Percentiles rank a stretch among this genome's conserved stretches.
Evolutionary conservation across 176 grass and related monocot genomes (phyloP).

Genomic region (Rhipidocladum racemiflorum): DNA sequence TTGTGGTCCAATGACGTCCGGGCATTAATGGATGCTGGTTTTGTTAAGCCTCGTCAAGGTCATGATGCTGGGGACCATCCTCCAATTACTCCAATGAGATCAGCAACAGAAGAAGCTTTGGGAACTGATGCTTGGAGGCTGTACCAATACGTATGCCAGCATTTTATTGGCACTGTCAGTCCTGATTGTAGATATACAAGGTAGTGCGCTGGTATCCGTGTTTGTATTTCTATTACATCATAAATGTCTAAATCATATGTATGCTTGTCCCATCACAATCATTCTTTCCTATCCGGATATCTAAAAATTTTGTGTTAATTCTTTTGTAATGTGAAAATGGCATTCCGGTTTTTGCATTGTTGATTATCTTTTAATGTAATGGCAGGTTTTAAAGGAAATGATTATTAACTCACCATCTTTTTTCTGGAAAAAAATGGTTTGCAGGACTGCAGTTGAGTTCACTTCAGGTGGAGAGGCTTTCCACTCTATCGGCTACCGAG

Average conservation of each 20-base stretch:
- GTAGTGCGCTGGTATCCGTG: constrained; percentile 19
- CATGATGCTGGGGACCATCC: constrained; percentile 95
- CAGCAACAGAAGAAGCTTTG: constrained; percentile 74
- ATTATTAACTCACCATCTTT: no score
- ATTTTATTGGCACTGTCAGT: constrained; percentile 89
- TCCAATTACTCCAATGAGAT: constrained; percentile 87
- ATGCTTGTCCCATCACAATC: constrained; percentile 10
- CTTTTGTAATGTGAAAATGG: neutral
- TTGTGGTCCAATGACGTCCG: constrained; percentile 75
- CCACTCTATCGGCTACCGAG: constrained; percentile 63
- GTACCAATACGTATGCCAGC: constrained; percentile 92
- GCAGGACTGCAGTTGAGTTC: constrained; percentile 82
- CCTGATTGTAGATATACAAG: constrained; percentile 88
- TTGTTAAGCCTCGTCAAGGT: constrained; percentile 73
- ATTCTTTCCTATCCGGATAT: neutral
- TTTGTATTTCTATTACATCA: neutral
- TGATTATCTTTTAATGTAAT: no score
- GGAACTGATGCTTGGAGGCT: constrained; percentile 92
- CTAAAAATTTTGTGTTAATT: neutral
- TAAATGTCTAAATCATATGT: constrained; percentile 5
- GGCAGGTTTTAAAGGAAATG: no score
- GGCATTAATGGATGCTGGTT: constrained; percentile 63
- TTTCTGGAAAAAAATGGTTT: neutral
- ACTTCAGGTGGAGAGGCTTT: constrained; percentile 75
- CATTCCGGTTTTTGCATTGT: no score